These are phyloP conservation scores for Silene noctiflora DNA, from an alignment of 179 eudicot species.

Conservation along the genomic window DNA sequence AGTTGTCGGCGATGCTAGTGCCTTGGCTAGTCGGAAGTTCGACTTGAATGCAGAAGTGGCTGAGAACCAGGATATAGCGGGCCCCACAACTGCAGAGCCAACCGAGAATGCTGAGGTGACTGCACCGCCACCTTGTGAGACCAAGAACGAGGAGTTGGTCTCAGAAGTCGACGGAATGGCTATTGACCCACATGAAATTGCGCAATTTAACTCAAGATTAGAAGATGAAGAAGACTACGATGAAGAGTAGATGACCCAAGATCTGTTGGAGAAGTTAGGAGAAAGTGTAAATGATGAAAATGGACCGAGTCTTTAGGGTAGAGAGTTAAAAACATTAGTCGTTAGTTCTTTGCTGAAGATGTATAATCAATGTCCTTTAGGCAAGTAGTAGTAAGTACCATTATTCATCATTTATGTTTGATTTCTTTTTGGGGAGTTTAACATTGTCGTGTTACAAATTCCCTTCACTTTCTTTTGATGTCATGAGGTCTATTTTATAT, in stretches of 20 bases:
- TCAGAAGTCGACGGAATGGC: constrained; percentile 55
- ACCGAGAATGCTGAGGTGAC: neutral
- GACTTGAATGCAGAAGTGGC: constrained; percentile 40
- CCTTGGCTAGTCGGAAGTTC: constrained; percentile 32
- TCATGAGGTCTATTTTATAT: neutral
- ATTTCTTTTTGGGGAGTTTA: constrained; percentile 6
- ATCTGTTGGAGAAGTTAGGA: constrained; percentile 19
- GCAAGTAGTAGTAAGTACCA: constrained; percentile 5
- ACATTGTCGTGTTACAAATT: constrained; percentile 13
- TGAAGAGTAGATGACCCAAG: constrained; percentile 31
- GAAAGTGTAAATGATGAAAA: constrained; percentile 28
- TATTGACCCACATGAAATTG: constrained; percentile 46
- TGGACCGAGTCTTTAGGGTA: constrained; percentile 18
- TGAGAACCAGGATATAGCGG: constrained; percentile 28
- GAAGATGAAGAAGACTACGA: constrained; percentile 50
- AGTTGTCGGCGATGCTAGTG: constrained; percentile 23
- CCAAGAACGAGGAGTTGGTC: constrained; percentile 35
- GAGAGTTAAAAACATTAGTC: neutral
- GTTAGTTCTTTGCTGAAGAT: constrained; percentile 22
- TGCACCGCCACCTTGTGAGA: constrained; percentile 24
- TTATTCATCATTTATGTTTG: constrained; percentile 22
- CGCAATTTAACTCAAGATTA: constrained; percentile 38
- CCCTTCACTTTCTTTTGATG: neutral
- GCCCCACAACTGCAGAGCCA: constrained; percentile 12
- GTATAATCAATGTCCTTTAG: constrained; percentile 33